phyloP scores from a whole-genome alignment of 495 filamentous ascomycete genomes.

The Trichoderma orchidacearum region DNA sequence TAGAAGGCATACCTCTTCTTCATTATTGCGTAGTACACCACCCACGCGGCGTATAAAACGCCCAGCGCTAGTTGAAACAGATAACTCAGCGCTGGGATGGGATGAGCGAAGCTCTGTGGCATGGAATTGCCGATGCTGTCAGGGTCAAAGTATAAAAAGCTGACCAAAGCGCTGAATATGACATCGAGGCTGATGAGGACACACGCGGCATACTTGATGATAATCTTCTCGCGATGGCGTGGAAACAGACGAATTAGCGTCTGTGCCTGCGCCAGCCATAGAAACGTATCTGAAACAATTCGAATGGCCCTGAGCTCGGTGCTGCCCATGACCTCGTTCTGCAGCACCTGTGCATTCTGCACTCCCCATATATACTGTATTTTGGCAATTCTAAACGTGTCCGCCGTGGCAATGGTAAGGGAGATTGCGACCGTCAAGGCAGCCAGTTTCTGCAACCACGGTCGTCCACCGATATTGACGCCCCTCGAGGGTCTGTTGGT shows the following conservation, averaged over 20 bases:
- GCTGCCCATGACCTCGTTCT: slow-evolving; percentile 62
- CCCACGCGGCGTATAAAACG: slow-evolving; percentile 86
- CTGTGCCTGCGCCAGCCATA: slow-evolving; percentile 96
- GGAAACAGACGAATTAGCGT: slow-evolving; percentile 92
- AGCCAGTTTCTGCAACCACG: slow-evolving; percentile 92
- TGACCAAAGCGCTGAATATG: slow-evolving; percentile 77
- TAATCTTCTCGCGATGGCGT: slow-evolving; percentile 89
- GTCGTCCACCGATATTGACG: slow-evolving; percentile 78
- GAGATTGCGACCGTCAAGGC: slow-evolving; percentile 83
- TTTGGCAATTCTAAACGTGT: slow-evolving; percentile 75
- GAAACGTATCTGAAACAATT: slow-evolving; percentile 83
- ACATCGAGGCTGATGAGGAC: slow-evolving; percentile 82
- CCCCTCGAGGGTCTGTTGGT: slow-evolving; percentile 65
- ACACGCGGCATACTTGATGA: slow-evolving; percentile 98
- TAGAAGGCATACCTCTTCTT: slow-evolving; percentile 92
- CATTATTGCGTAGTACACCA: slow-evolving; percentile 85
- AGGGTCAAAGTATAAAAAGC: slow-evolving; percentile 48
- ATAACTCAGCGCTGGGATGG: slow-evolving; percentile 86
- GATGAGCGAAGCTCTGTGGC: slow-evolving; percentile 67
- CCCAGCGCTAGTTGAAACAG: slow-evolving; percentile 84
- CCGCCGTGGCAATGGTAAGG: slow-evolving; percentile 79
- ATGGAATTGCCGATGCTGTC: slow-evolving; percentile 37
- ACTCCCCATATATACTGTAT: slow-evolving; percentile 59
- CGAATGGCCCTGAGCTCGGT: slow-evolving; percentile 76
- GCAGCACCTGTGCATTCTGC: slow-evolving; percentile 57